Base-by-base conservation (phyloP, 441 rosid genomes). In the Biscutella laevigata region DNA sequence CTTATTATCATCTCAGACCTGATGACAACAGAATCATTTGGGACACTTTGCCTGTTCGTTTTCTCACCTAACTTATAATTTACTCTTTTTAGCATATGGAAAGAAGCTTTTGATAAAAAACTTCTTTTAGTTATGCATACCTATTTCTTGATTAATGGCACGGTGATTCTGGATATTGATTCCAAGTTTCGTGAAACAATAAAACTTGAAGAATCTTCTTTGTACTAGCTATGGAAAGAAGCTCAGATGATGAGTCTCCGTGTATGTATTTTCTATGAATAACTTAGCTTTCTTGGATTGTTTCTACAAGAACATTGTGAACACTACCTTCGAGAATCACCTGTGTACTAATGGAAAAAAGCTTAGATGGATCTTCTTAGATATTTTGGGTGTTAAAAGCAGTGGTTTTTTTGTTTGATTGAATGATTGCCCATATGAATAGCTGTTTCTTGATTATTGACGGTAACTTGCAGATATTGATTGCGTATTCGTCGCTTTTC, bases 1-100 rank as follows among this genome's bases (percentile, higher is more conserved):
- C 88, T 65, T 83, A 78, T 64, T 89, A 89, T 63, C 95, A 86
- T 73, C 82, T 83, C 39, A 88, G 79, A 73, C 90, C 97, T 54
- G 80, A 80, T 40, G 83, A 82, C 32, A 69, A 46, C 51, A 75
- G 95, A 75, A 64, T 76, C 52, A 19, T 78, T 67, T 83, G 81
- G 81, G 95, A 82, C 73, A 76, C 74, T 60, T 70, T 88, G 67
- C 97, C 94, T 80, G 95, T 86, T 53, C 70, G 95, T 73, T 11
- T 64, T 53, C 30, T 62, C 10, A 8, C 30, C 11, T 15, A 15
- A 21, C 11, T 26, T 4, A n/a, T n/a, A n/a, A n/a, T n/a, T n/a
- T n/a, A n/a, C 9, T 22, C 41, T 28, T 35, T 29, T 14, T 28
- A 8, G 34, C 17, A 22, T 30, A 5, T 7, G 6, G 32, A 47